Conservation (phyloP, 352 stramenopile species). For the Thalassiosira mediterranea region DNA sequence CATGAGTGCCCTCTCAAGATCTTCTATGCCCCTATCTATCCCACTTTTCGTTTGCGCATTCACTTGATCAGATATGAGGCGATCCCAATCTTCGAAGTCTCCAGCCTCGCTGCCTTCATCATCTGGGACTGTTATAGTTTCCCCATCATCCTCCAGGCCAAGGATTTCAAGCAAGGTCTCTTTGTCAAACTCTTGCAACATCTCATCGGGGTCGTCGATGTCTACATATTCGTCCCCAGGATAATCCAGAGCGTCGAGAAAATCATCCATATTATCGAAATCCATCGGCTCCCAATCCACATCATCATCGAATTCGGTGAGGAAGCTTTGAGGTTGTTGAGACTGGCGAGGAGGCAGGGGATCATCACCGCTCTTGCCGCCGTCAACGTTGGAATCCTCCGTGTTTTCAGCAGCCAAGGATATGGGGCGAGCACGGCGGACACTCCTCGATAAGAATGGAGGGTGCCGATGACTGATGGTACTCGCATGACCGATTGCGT, state of each 20-base stretch:
- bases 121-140: conserved; percentile 33
- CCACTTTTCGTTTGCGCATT: conserved; percentile 1
- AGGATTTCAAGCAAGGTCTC: conserved; percentile 53
- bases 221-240: conserved; percentile 41
- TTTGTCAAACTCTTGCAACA: conserved; percentile 53
- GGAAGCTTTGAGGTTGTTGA: conserved; percentile 47
- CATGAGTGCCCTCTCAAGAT: conserved; percentile 70
- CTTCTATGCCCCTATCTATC: conserved; percentile 41
- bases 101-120: conserved; percentile 3
- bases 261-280: conserved; percentile 41
- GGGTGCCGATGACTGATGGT: too few relatives aligned
- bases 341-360: conserved; percentile 6
- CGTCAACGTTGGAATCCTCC: too few relatives aligned
- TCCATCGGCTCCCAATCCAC: conserved; percentile 44
- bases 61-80: conserved; percentile 9
- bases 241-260: conserved; percentile 43
- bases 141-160: conserved; percentile 28
- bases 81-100: conserved; percentile 33
- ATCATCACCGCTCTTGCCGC: too few relatives aligned
- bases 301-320: conserved; percentile 51
- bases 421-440: too few relatives aligned
- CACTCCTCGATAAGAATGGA: conserved; percentile 1
- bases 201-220: conserved; percentile 38
- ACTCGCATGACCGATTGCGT: too few relatives aligned
- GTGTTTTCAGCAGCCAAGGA: too few relatives aligned